These are phyloP conservation scores for Ocimum tenuiflorum DNA, from an alignment of 257 asterid genomes.

Conservation along the genomic window DNA sequence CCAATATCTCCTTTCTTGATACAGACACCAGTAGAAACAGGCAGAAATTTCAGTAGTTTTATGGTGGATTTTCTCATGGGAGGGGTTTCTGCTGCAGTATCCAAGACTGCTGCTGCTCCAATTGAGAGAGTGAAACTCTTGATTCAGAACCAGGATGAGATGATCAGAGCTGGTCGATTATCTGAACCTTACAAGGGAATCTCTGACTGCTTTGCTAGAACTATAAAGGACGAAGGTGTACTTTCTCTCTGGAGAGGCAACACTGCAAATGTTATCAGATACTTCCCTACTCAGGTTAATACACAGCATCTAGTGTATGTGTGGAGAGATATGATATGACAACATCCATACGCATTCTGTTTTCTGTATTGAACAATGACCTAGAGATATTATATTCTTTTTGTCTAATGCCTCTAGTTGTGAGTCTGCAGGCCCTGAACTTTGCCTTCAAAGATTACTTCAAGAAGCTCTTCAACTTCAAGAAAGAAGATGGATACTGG, in stretches of 20 bases:
- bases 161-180: slow-evolving; percentile 65
- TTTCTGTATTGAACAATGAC: neutral
- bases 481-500: slow-evolving; percentile 76
- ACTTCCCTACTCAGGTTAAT: slow-evolving; percentile 75
- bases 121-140: slow-evolving; percentile 76
- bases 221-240: slow-evolving; percentile 64
- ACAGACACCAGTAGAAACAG: slow-evolving; percentile 46
- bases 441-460: slow-evolving; percentile 77
- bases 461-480: slow-evolving; percentile 61
- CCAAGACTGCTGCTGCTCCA: slow-evolving; percentile 73
- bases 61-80: slow-evolving; percentile 76
- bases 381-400: neutral
- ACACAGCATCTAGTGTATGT: neutral
- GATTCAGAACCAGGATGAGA: slow-evolving; percentile 74
- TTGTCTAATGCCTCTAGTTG: slow-evolving; percentile 16
- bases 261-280: slow-evolving; percentile 62
- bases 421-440: slow-evolving; percentile 56
- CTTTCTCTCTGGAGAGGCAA: slow-evolving; percentile 77
- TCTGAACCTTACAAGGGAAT: slow-evolving; percentile 72
- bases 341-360: neutral
- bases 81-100: slow-evolving; percentile 77
- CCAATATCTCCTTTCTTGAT: slow-evolving; percentile 35
- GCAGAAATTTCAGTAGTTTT: slow-evolving; percentile 36
- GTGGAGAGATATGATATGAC: neutral
- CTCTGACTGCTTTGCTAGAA: slow-evolving; percentile 57